A percentile compares a stretch with the other conserved stretches of the same genome.
These are phyloP conservation scores for Oxytropis ochrocephala DNA, from an alignment of 306 rosid genomes.

Conservation along the genomic window DNA sequence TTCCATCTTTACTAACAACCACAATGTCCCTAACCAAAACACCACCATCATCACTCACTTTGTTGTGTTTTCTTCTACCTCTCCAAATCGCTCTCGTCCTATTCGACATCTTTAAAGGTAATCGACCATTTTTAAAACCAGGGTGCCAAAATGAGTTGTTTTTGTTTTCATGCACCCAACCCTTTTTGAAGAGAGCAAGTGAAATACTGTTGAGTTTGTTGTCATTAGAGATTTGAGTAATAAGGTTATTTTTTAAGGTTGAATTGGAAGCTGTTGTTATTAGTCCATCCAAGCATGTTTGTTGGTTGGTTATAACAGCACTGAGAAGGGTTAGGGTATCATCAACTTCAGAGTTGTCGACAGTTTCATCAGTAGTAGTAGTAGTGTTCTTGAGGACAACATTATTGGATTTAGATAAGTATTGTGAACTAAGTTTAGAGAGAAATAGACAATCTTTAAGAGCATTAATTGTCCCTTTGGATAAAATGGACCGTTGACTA, in stretches of 20 bases:
- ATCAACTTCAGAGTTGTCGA: constrained; percentile 35
- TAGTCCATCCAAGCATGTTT: constrained; percentile 45
- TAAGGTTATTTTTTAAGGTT: constrained; percentile 27
- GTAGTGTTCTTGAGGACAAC: constrained; percentile 13
- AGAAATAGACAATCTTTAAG: constrained; percentile 46
- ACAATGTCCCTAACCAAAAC: constrained; percentile 38
- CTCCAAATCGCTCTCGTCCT: neutral
- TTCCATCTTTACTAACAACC: constrained; percentile 34
- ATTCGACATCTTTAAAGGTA: neutral
- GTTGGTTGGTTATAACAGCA: constrained; percentile 47
- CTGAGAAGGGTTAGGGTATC: constrained; percentile 42
- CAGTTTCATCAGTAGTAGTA: neutral
- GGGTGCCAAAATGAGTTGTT: neutral
- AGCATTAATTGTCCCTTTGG: constrained; percentile 30
- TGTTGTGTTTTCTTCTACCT: constrained; percentile 26
- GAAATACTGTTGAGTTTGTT: constrained; percentile 53
- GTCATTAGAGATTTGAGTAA: constrained; percentile 30
- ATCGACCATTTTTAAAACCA: neutral
- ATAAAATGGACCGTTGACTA: neutral
- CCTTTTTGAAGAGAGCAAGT: constrained; percentile 32
- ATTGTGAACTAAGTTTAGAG: constrained; percentile 37
- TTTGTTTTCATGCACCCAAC: neutral
- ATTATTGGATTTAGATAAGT: constrained; percentile 11
- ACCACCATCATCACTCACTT: neutral
- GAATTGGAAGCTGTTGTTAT: constrained; percentile 30